A percentile compares a stretch with the other conserved stretches of the same genome.
Evolutionary conservation across 2,329 filamentous ascomycete genomes (phyloP).

Genomic region (Periconia macrospinosa): DNA sequence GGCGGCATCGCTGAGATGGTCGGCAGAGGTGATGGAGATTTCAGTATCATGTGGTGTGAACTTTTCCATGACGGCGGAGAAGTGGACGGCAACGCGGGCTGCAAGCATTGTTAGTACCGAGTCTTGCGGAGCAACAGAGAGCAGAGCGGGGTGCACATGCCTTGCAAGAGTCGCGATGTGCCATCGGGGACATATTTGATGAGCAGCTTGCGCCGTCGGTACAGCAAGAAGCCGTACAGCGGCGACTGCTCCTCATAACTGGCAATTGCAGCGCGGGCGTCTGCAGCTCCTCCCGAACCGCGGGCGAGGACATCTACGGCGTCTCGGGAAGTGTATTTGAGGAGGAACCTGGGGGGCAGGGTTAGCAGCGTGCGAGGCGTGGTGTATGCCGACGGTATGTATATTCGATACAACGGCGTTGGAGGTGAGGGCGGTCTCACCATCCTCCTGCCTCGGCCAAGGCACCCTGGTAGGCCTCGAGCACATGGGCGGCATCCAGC

Average conservation of each 20-base stretch:
- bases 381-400: not conserved
- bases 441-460: constrained; percentile 88
- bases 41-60: constrained; percentile 87
- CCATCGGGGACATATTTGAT: constrained; percentile 91
- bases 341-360: constrained; percentile 72
- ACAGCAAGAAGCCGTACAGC: constrained; percentile 88
- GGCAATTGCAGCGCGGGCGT: constrained; percentile 77
- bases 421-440: constrained; percentile 59
- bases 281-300: constrained; percentile 80
- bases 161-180: constrained; percentile 89
- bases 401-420: too few species aligned
- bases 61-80: constrained; percentile 62
- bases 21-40: constrained; percentile 73
- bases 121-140: not conserved
- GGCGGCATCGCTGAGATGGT: constrained; percentile 83
- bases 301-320: constrained; percentile 76
- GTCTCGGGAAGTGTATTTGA: constrained; percentile 89
- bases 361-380: constrained; percentile 26
- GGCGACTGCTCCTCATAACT: constrained; percentile 83
- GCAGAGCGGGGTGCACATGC: constrained; percentile 54
- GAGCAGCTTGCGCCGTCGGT: constrained; percentile 84
- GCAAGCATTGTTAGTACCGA: constrained; percentile 30
- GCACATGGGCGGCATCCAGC: constrained; percentile 77
- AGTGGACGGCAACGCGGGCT: constrained; percentile 80
- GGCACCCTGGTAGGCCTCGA: constrained; percentile 81